Evolutionary conservation across 352 stramenopile species (phyloP).

Genomic region (Halophytophthora batemanensis): DNA sequence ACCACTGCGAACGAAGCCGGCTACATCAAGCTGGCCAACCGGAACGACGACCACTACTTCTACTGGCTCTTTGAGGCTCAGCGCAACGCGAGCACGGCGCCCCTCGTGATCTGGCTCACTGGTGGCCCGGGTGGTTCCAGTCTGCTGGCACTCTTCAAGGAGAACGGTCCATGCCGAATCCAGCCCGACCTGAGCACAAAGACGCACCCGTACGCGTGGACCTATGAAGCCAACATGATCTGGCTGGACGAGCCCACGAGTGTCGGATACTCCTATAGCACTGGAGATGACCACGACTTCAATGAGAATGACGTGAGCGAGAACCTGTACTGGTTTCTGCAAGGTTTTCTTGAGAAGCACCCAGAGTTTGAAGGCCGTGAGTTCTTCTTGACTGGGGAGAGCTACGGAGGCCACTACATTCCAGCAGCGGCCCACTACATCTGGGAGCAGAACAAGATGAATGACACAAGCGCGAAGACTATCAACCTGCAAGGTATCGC

Average conservation of each 20-base stretch:
- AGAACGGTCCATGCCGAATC: conserved; percentile 54
- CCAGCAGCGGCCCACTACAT: conserved; percentile 39
- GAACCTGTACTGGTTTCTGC: conserved; percentile 56
- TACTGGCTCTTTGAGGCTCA: conserved; percentile 63
- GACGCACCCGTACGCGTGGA: conserved; percentile 47
- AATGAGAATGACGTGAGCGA: conserved; percentile 39
- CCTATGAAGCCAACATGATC: conserved; percentile 43
- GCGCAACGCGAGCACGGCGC: conserved; percentile 26
- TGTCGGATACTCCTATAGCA: conserved; percentile 42
- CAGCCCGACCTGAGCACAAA: conserved; percentile 33
- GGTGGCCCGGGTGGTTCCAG: conserved; percentile 48
- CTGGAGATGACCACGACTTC: conserved; percentile 27
- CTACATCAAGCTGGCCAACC: conserved; percentile 52
- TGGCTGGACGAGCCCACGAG: conserved; percentile 51
- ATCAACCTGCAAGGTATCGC: conserved; percentile 40
- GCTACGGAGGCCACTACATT: conserved; percentile 54
- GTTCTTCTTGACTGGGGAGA: conserved; percentile 58
- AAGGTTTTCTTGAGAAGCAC: conserved; percentile 43
- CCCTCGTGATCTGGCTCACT: conserved; percentile 55
- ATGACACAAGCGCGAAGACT: conserved; percentile 1
- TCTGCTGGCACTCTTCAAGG: conserved; percentile 41
- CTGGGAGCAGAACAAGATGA: conserved; percentile 27
- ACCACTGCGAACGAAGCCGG: conserved; percentile 33
- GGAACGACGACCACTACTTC: conserved; percentile 65
- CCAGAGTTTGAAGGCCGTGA: conserved; percentile 36